These are phyloP conservation scores for Sporothrix mexicana DNA, from an alignment of 2,329 filamentous ascomycete species.

Conservation along the genomic window DNA sequence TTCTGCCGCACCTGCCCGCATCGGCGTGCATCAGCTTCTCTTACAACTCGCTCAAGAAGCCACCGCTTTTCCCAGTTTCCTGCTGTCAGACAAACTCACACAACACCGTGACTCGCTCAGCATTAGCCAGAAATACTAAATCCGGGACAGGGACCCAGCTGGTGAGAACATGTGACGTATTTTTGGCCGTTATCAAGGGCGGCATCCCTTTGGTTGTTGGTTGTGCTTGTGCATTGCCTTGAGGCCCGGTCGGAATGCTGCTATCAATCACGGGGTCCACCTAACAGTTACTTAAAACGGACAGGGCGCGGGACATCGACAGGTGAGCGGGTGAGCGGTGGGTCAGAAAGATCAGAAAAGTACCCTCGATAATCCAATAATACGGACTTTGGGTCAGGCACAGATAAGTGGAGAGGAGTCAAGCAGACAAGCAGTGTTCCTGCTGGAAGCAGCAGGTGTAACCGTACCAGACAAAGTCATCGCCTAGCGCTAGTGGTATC, in stretches of 20 bases:
- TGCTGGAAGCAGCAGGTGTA: constrained; percentile 26
- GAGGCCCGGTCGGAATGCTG: constrained; percentile 24
- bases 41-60: background rate
- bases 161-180: constrained; percentile 33
- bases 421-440: background rate
- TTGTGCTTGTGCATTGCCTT: background rate
- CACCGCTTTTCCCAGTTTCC: background rate
- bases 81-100: constrained; percentile 28
- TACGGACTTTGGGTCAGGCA: background rate
- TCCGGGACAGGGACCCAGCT: constrained; percentile 24
- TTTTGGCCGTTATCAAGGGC: constrained; percentile 28
- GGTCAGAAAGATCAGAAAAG: background rate
- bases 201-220: constrained; percentile 18
- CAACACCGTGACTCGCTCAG: background rate
- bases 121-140: background rate
- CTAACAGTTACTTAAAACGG: constrained; percentile 25
- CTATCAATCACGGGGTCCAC: constrained; percentile 34
- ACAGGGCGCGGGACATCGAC: constrained; percentile 14
- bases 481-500: background rate
- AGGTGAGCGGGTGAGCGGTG: constrained; percentile 19
- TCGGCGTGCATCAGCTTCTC: background rate
- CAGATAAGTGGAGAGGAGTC: background rate
- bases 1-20: constrained; percentile 30
- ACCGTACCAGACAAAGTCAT: background rate
- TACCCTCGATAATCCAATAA: background rate